Percentiles rank a stretch among this genome's conserved stretches.
Conservation (phyloP, 257 asterid species). For the Solanum dulcamara region DNA sequence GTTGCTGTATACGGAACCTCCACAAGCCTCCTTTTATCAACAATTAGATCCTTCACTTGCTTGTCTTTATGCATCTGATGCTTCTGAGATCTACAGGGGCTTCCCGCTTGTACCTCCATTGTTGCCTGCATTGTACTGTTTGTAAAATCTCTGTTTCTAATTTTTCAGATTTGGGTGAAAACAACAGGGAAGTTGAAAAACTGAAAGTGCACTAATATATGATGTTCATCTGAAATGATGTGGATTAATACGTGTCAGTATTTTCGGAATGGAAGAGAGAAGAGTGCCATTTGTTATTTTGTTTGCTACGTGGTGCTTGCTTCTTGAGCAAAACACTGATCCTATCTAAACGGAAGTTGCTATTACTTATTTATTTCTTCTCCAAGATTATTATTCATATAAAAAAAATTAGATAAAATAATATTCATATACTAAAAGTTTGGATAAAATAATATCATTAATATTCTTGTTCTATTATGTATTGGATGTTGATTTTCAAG, state of each 20-base stretch:
- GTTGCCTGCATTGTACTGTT: background rate
- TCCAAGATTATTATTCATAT: too few species aligned
- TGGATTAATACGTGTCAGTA: background rate
- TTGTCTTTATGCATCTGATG: constrained; percentile 29
- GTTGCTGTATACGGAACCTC: constrained; percentile 94
- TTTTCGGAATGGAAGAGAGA: background rate
- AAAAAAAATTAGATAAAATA: too few species aligned
- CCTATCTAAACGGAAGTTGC: background rate
- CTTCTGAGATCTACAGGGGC: constrained; percentile 1
- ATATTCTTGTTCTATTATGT: too few species aligned
- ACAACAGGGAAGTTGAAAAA: background rate
- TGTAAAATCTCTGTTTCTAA: background rate
- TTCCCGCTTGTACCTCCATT: constrained; percentile 12
- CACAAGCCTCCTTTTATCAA: constrained; percentile 44
- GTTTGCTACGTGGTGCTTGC: background rate
- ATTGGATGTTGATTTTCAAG: too few species aligned
- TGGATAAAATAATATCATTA: too few species aligned
- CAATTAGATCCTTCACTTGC: constrained; percentile 45
- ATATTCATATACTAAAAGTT: too few species aligned
- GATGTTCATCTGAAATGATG: background rate
- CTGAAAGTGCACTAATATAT: background rate
- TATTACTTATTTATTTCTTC: too few species aligned
- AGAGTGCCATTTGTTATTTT: background rate
- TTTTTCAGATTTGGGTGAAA: background rate
- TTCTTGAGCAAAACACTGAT: background rate